These are phyloP conservation scores for Raphidocelis subcapitata DNA, from an alignment of 139 green algal genomes.

Conservation along the genomic window DNA sequence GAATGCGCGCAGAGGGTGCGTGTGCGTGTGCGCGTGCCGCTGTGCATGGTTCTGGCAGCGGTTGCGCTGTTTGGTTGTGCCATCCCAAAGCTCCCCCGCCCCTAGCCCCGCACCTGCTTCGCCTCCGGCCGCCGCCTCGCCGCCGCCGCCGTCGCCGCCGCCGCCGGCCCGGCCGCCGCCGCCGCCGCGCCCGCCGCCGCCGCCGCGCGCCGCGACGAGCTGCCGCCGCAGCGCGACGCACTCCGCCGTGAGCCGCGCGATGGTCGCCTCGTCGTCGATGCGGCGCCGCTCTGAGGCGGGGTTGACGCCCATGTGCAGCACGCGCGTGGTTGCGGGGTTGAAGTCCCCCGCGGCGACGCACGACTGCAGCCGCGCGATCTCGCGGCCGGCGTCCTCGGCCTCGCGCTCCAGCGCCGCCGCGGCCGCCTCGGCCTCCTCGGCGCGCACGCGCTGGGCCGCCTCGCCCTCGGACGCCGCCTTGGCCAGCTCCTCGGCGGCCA, in stretches of 20 bases:
- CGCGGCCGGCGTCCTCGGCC: slow-evolving; percentile 16
- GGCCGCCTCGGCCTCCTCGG: slow-evolving; percentile 3
- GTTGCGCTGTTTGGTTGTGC: no score
- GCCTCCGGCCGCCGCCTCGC: not conserved
- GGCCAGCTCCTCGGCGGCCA: not conserved
- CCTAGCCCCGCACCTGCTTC: not conserved
- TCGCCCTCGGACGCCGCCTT: not conserved
- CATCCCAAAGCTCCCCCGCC: no score
- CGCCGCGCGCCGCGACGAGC: not conserved
- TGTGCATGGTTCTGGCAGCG: no score
- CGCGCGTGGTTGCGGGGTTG: slow-evolving; percentile 50
- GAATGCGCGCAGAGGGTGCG: not conserved
- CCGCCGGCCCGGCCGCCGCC: slow-evolving; percentile 6
- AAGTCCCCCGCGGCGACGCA: slow-evolving; percentile 53
- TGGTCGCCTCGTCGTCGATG: slow-evolving; percentile 16
- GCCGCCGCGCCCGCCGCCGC: not conserved
- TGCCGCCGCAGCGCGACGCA: not conserved
- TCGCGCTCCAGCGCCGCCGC: slow-evolving; percentile 25
- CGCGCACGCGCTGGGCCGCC: not conserved
- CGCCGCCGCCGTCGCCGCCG: slow-evolving; percentile 10
- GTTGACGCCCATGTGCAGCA: slow-evolving; percentile 81
- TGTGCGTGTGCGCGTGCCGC: no score
- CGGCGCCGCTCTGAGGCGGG: slow-evolving; percentile 50
- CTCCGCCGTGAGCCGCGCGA: slow-evolving; percentile 40
- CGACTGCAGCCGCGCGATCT: slow-evolving; percentile 43